Evolutionary conservation across 208 protist genomes (phyloP).

Genomic region (Borovskyia barvae): DNA sequence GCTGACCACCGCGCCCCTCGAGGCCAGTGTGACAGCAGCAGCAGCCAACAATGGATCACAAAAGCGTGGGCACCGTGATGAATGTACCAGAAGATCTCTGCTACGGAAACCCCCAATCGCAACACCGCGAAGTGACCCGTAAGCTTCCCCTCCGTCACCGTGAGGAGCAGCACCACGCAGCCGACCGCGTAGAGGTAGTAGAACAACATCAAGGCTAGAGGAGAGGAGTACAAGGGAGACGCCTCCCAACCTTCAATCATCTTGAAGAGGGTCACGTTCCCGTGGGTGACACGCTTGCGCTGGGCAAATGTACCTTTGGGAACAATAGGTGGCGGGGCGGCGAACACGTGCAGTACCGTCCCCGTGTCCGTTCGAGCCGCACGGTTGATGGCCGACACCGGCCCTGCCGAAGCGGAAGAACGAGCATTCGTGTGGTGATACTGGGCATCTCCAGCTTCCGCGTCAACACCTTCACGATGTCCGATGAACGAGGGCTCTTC

Average conservation of each 20-base stretch:
- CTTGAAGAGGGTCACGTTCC: conserved; percentile 23
- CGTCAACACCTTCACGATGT: too few species aligned
- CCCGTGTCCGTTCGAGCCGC: background rate
- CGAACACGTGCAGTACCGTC: conserved; percentile 18
- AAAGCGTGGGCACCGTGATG: conserved; percentile 57
- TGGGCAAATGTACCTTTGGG: background rate
- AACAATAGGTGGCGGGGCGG: conserved; percentile 3
- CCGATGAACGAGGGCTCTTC: too few species aligned
- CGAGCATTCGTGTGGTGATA: too few species aligned
- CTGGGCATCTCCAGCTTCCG: too few species aligned
- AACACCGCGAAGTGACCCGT: conserved; percentile 41
- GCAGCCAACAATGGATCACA: conserved; percentile 40
- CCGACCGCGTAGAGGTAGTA: conserved; percentile 48
- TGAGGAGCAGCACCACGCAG: conserved; percentile 33
- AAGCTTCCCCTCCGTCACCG: conserved; percentile 34
- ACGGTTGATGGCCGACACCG: too few species aligned
- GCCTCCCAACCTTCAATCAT: conserved; percentile 26
- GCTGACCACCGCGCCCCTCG: conserved; percentile 1
- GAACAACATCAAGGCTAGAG: conserved; percentile 40
- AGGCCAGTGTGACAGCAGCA: conserved; percentile 37
- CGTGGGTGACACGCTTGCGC: conserved; percentile 19
- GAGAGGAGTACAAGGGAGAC: conserved; percentile 37
- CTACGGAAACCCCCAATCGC: conserved; percentile 23
- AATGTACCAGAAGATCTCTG: conserved; percentile 46
- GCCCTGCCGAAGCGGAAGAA: too few species aligned